Percentiles rank a stretch among this genome's conserved stretches.
Evolutionary conservation across 495 filamentous ascomycete species (phyloP).

Genomic region (Penicillium atrosanguineum): DNA sequence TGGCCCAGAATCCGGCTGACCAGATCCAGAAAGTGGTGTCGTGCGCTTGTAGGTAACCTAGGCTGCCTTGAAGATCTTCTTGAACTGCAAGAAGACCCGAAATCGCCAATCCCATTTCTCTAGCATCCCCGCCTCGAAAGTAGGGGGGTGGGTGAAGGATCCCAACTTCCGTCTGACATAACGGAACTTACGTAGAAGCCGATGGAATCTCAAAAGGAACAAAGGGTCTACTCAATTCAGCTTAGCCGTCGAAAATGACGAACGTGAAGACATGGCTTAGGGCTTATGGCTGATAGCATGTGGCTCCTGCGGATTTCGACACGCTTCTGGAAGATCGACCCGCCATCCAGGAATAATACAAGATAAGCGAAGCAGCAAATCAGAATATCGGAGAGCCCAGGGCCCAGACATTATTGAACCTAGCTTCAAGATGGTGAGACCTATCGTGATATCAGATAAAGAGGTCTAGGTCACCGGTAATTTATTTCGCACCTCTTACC

Average conservation of each 20-base stretch:
- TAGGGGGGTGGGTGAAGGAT: too few relatives aligned
- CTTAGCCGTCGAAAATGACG: neutral
- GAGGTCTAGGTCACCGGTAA: neutral
- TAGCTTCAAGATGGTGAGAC: neutral
- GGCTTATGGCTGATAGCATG: too few relatives aligned
- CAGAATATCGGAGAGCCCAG: neutral
- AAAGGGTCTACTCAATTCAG: neutral
- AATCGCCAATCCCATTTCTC: too few relatives aligned
- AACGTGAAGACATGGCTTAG: neutral
- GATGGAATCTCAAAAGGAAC: neutral
- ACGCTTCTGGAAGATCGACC: constrained; percentile 12
- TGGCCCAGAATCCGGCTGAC: constrained; percentile 1
- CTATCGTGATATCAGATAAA: neutral
- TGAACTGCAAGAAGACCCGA: neutral
- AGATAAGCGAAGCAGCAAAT: constrained; percentile 14
- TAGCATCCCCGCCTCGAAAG: too few relatives aligned
- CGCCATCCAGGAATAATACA: neutral
- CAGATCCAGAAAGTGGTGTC: neutral
- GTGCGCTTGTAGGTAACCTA: neutral
- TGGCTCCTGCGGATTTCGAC: neutral
- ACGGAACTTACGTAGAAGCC: neutral
- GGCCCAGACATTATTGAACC: neutral
- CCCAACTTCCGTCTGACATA: too few relatives aligned
- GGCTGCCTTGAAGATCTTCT: neutral
- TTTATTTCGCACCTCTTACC: neutral